Evolutionary conservation across 805 yeast genomes (phyloP).

Genomic region (Clavispora asparagi): DNA sequence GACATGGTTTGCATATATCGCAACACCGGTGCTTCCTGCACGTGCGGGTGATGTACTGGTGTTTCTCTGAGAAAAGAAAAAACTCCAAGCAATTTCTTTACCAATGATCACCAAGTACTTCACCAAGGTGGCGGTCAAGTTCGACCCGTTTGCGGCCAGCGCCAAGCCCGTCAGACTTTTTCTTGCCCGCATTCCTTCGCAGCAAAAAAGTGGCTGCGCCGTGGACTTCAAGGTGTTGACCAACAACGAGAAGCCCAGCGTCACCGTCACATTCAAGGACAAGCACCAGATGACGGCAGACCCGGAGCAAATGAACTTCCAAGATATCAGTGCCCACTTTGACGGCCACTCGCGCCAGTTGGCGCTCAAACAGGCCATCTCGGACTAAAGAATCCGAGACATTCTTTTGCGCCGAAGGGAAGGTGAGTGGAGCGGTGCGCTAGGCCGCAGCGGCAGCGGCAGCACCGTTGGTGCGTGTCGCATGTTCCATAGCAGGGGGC

Average conservation of each 20-base stretch:
- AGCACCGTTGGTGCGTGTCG: too few relatives aligned
- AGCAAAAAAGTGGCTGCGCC: conserved; percentile 52
- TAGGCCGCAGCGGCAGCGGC: too few relatives aligned
- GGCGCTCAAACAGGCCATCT: conserved; percentile 66
- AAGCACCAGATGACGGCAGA: conserved; percentile 65
- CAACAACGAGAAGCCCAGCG: conserved; percentile 44
- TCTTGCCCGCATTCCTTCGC: conserved; percentile 75
- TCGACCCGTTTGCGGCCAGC: conserved; percentile 66
- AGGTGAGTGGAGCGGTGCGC: too few relatives aligned
- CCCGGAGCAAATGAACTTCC: conserved; percentile 51
- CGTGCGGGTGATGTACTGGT: too few relatives aligned
- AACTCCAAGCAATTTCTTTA: neutral
- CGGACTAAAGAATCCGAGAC: conserved; percentile 10
- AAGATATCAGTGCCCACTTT: conserved; percentile 60
- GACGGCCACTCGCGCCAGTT: conserved; percentile 81
- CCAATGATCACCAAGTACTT: conserved; percentile 88
- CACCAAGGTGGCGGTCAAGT: conserved; percentile 66
- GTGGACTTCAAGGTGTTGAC: conserved; percentile 61
- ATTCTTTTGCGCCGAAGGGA: too few relatives aligned
- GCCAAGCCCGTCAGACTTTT: conserved; percentile 79
- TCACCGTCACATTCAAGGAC: conserved; percentile 76
- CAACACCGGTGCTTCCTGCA: too few relatives aligned
- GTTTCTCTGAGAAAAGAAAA: neutral
- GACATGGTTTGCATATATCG: too few relatives aligned
- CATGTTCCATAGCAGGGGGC: neutral